These are phyloP conservation scores for Acidomyces sp. DNA, from an alignment of 495 filamentous ascomycete species.

Conservation along the genomic window DNA sequence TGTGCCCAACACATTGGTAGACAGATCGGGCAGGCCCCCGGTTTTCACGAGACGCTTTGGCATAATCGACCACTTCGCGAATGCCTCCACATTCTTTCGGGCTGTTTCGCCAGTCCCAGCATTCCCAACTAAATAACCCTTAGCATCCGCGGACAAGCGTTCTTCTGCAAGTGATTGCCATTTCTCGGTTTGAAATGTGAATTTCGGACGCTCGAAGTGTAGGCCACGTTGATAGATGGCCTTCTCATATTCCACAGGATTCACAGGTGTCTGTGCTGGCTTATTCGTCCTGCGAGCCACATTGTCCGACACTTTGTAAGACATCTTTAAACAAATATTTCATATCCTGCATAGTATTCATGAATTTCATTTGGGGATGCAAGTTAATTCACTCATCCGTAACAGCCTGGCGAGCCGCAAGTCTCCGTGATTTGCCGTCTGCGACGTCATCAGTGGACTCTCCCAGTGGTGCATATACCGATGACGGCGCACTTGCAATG, in stretches of 20 bases:
- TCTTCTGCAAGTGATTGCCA: constrained; percentile 27
- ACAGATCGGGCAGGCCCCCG: background rate
- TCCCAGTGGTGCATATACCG: too few species aligned
- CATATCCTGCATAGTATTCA: too few species aligned
- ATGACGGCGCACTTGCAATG: too few species aligned
- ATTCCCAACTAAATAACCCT: constrained; percentile 30
- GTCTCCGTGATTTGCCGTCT: too few species aligned
- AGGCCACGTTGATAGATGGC: constrained; percentile 29
- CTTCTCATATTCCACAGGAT: constrained; percentile 17
- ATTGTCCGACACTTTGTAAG: too few species aligned
- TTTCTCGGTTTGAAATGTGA: constrained; percentile 27
- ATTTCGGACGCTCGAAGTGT: constrained; percentile 23
- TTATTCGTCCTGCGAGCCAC: too few species aligned
- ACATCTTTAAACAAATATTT: too few species aligned
- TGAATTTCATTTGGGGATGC: too few species aligned
- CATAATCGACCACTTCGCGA: constrained; percentile 29
- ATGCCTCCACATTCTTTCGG: constrained; percentile 31
- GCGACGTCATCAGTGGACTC: too few species aligned
- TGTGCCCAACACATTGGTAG: background rate
- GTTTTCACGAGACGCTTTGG: background rate
- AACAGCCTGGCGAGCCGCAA: too few species aligned
- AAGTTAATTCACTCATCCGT: too few species aligned
- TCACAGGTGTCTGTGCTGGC: too few species aligned
- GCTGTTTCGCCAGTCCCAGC: constrained; percentile 31
- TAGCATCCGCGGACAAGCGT: constrained; percentile 26